Evolutionary conservation across 495 filamentous ascomycete species (phyloP).

Genomic region (Aspergillus asperescens): DNA sequence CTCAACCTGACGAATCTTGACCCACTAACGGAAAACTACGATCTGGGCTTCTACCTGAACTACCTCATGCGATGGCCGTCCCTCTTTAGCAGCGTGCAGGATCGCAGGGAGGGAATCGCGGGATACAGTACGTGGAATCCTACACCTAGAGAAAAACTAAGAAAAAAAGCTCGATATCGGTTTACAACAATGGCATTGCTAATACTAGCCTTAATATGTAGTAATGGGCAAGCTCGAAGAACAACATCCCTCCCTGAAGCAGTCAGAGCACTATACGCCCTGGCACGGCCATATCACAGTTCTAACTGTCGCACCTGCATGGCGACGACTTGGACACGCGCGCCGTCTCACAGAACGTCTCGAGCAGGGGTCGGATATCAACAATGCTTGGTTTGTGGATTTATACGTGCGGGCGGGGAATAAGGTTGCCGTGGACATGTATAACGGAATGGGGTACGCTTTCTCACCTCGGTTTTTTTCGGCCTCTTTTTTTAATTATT

Average conservation of each 20-base stretch:
- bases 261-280: conserved; percentile 81
- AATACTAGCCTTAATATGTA: too few species aligned
- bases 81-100: conserved; percentile 82
- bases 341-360: conserved; percentile 71
- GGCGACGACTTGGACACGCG: conserved; percentile 79
- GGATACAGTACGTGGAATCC: conserved; percentile 69
- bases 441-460: conserved; percentile 78
- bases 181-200: too few species aligned
- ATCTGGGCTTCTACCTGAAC: conserved; percentile 88
- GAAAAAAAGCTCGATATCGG: not conserved
- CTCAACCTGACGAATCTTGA: conserved; percentile 86
- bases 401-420: conserved; percentile 89
- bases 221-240: conserved; percentile 96
- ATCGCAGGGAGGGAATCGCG: conserved; percentile 73
- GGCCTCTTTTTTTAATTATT: not conserved
- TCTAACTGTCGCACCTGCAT: conserved; percentile 82
- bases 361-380: conserved; percentile 70
- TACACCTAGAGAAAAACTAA: not conserved
- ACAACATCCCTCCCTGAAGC: conserved; percentile 63
- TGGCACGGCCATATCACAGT: conserved; percentile 99
- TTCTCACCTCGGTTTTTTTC: not conserved
- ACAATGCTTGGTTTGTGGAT: conserved; percentile 91
- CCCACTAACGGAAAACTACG: conserved; percentile 92
- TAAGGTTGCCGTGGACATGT: conserved; percentile 77
- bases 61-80: conserved; percentile 94